Conservation (phyloP, 495 filamentous ascomycete species). For the Xylaria acuta region DNA sequence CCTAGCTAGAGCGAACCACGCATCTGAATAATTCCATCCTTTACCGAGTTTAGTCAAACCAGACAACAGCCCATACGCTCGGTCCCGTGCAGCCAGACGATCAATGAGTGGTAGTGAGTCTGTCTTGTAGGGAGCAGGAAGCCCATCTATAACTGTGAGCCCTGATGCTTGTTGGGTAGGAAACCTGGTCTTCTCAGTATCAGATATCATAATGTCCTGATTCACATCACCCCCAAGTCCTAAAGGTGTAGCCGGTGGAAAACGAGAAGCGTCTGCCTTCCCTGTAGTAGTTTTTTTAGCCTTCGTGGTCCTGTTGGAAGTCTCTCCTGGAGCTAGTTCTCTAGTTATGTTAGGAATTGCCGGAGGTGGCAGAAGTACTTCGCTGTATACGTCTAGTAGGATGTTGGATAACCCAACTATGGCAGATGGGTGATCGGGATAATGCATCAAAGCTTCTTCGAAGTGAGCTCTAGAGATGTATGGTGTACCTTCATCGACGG, state of each 20-base stretch:
- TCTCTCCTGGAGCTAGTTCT: slow-evolving; percentile 28
- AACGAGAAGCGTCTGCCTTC: not conserved
- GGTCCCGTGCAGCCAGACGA: slow-evolving; percentile 81
- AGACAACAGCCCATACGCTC: slow-evolving; percentile 82
- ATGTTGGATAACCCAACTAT: slow-evolving; percentile 84
- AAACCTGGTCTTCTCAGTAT: slow-evolving; percentile 17
- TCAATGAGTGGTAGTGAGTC: slow-evolving; percentile 69
- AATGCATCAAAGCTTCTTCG: slow-evolving; percentile 78
- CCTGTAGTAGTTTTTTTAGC: slow-evolving; percentile 18
- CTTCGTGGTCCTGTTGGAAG: slow-evolving; percentile 21
- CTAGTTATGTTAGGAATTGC: slow-evolving; percentile 49
- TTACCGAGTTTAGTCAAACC: slow-evolving; percentile 81
- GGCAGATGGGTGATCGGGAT: slow-evolving; percentile 76
- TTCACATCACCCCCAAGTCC: slow-evolving; percentile 40
- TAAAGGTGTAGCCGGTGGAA: slow-evolving; percentile 48
- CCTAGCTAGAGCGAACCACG: slow-evolving; percentile 86
- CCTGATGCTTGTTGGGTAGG: slow-evolving; percentile 19
- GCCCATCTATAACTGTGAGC: slow-evolving; percentile 37
- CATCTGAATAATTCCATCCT: slow-evolving; percentile 93
- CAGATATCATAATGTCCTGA: slow-evolving; percentile 18
- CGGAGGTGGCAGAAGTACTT: slow-evolving; percentile 60
- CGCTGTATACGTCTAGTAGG: slow-evolving; percentile 82
- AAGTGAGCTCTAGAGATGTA: slow-evolving; percentile 74
- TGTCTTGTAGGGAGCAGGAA: slow-evolving; percentile 53
- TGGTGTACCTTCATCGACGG: slow-evolving; percentile 63